These are phyloP conservation scores for Pyrenophora tritici-repentis DNA, from an alignment of 2,329 filamentous ascomycete genomes.

Conservation along the genomic window DNA sequence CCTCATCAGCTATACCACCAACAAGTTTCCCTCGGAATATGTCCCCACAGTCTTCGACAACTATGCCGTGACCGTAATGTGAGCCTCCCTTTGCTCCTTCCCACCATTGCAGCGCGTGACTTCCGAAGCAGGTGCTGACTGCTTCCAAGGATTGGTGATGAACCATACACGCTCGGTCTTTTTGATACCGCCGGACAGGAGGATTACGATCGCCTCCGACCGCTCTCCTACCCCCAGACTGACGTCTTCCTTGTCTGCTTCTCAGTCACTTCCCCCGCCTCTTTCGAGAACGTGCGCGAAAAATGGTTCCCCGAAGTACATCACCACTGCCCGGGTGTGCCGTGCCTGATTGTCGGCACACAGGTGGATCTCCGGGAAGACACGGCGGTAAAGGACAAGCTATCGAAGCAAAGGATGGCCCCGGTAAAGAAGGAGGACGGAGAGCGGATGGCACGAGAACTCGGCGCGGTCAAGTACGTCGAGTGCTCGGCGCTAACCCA, in stretches of 20 bases:
- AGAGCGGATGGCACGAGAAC: constrained; percentile 92
- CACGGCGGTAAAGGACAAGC: constrained; percentile 82
- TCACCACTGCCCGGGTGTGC: constrained; percentile 97
- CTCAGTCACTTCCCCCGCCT: constrained; percentile 94
- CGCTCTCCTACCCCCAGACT: constrained; percentile 96
- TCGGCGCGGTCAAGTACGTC: constrained; percentile 98
- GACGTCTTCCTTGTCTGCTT: constrained; percentile 99
- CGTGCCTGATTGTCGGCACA: constrained; percentile 96
- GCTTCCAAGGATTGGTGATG: constrained; percentile 86
- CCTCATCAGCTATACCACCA: constrained; percentile 98
- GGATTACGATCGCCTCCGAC: constrained; percentile 97
- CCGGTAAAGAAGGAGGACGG: constrained; percentile 92
- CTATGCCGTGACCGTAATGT: constrained; percentile 99
- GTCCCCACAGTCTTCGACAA: constrained; percentile 99
- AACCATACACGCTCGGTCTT: constrained; percentile 94
- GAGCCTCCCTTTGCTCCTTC: constrained; percentile 52
- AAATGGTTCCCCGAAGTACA: constrained; percentile 99
- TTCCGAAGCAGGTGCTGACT: constrained; percentile 30
- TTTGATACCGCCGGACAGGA: constrained; percentile 99
- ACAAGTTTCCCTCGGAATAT: constrained; percentile 99
- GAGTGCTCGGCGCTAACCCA: constrained; percentile 98
- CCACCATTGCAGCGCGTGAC: not conserved
- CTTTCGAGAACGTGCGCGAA: constrained; percentile 98
- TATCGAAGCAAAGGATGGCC: constrained; percentile 93
- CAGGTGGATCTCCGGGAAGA: constrained; percentile 97